These are phyloP conservation scores for Leccinum obscurum DNA, from an alignment of 768 basidiomycete species.

Conservation along the genomic window DNA sequence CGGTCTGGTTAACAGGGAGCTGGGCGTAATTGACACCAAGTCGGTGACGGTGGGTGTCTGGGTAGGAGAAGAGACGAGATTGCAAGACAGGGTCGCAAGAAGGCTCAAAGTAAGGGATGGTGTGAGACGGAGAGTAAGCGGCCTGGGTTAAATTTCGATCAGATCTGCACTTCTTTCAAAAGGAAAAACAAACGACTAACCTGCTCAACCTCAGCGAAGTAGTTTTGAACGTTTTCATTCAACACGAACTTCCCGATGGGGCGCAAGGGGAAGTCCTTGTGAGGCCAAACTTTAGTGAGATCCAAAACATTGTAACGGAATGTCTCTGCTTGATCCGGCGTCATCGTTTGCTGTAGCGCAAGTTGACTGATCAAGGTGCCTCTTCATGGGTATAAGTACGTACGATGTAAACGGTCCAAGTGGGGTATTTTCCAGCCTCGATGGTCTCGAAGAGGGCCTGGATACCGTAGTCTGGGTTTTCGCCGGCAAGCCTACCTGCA, in stretches of 20 bases:
- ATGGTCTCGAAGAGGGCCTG: slow-evolving; percentile 80
- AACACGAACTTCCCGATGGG: slow-evolving; percentile 84
- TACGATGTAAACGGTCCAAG: slow-evolving; percentile 87
- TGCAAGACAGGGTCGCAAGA: slow-evolving; percentile 92
- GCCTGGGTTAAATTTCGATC: slow-evolving; percentile 35
- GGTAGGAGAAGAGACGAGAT: slow-evolving; percentile 93
- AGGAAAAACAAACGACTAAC: slow-evolving; percentile 42
- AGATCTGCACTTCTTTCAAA: slow-evolving; percentile 14
- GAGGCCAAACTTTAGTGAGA: slow-evolving; percentile 91
- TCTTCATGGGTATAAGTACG: slow-evolving; percentile 25
- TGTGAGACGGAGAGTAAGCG: slow-evolving; percentile 89
- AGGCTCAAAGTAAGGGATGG: slow-evolving; percentile 85
- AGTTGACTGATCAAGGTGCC: slow-evolving; percentile 7
- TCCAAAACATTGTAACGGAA: slow-evolving; percentile 92
- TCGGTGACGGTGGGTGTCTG: slow-evolving; percentile 84
- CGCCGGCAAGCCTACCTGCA: slow-evolving; percentile 64
- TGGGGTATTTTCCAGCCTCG: slow-evolving; percentile 75
- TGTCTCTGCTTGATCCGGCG: slow-evolving; percentile 83
- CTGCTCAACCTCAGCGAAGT: slow-evolving; percentile 96
- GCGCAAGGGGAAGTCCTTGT: slow-evolving; percentile 84
- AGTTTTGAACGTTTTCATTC: slow-evolving; percentile 78
- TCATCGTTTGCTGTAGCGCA: slow-evolving; percentile 80
- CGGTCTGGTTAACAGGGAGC: slow-evolving; percentile 83
- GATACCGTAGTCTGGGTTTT: slow-evolving; percentile 85
- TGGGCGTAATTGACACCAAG: slow-evolving; percentile 82